These are phyloP conservation scores for Ustilago esculenta DNA, from an alignment of 1,284 basidiomycete species.

Conservation along the genomic window DNA sequence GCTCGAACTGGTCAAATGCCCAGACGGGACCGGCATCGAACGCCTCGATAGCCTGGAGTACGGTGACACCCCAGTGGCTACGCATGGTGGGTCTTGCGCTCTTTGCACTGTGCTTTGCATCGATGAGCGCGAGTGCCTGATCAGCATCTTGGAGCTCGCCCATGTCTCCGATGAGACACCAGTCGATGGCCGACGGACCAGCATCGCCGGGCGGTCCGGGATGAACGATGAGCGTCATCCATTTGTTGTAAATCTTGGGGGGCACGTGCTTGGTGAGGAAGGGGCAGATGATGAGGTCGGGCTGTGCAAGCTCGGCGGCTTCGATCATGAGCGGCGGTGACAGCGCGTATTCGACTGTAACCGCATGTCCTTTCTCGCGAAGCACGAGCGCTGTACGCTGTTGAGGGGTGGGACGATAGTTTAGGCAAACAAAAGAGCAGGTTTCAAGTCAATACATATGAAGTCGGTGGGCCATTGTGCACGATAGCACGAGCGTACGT, in stretches of 20 bases:
- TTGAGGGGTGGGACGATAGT: too few species aligned
- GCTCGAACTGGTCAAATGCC: slow-evolving; percentile 70
- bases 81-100: slow-evolving; percentile 38
- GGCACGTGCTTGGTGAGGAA: slow-evolving; percentile 70
- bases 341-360: slow-evolving; percentile 68
- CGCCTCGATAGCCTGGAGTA: slow-evolving; percentile 69
- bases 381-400: slow-evolving; percentile 66
- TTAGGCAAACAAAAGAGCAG: too few species aligned
- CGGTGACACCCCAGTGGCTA: slow-evolving; percentile 69
- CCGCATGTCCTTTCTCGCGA: slow-evolving; percentile 64
- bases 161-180: slow-evolving; percentile 69
- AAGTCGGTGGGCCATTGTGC: too few species aligned
- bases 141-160: slow-evolving; percentile 64
- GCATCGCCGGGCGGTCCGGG: slow-evolving; percentile 70
- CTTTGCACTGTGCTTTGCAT: slow-evolving; percentile 40
- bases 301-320: slow-evolving; percentile 65
- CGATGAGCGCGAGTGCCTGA: slow-evolving; percentile 63
- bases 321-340: slow-evolving; percentile 68
- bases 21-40: slow-evolving; percentile 70
- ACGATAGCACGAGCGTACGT: too few species aligned
- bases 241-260: slow-evolving; percentile 67
- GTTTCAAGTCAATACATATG: too few species aligned
- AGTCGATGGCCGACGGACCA: slow-evolving; percentile 70
- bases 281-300: slow-evolving; percentile 69
- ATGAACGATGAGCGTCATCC: slow-evolving; percentile 70